Conservation (phyloP, 2,329 filamentous ascomycete genomes). For the Biscogniauxia sp. region DNA sequence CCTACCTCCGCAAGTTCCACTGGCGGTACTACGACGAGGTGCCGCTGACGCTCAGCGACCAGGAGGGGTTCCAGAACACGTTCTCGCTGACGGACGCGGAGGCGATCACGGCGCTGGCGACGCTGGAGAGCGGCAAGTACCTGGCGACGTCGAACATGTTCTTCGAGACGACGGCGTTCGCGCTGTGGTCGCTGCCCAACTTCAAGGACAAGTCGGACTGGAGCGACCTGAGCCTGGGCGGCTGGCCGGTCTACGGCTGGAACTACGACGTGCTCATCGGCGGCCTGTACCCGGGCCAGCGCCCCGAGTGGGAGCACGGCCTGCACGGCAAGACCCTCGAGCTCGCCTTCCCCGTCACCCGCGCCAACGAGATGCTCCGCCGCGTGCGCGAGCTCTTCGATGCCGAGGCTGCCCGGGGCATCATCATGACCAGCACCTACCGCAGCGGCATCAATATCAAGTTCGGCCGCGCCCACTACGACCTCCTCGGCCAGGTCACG, state of each 20-base stretch:
- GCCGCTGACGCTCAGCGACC: conserved; percentile 36
- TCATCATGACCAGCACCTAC: conserved; percentile 49
- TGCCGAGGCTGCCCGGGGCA: conserved; percentile 40
- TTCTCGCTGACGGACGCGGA: conserved; percentile 48
- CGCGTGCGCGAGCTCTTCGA: conserved; percentile 48
- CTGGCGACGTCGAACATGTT: conserved; percentile 47
- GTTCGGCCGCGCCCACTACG: conserved; percentile 48
- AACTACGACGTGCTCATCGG: conserved; percentile 54
- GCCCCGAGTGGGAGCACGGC: conserved; percentile 49
- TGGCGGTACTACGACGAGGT: conserved; percentile 52
- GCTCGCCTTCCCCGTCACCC: conserved; percentile 49
- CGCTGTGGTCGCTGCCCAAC: conserved; percentile 48
- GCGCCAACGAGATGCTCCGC: conserved; percentile 48
- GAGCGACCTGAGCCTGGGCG: conserved; percentile 31
- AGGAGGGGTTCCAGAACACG: conserved; percentile 51
- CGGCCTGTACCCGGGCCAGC: conserved; percentile 47
- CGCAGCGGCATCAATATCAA: conserved; percentile 53
- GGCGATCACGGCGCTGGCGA: conserved; percentile 37
- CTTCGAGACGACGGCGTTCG: conserved; percentile 49
- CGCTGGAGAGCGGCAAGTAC: conserved; percentile 48
- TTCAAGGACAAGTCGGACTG: conserved; percentile 51
- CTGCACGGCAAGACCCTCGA: conserved; percentile 49
- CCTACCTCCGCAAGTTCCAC: conserved; percentile 49
- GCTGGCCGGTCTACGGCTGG: conserved; percentile 52
- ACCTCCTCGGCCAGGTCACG: conserved; percentile 49